Evolutionary conservation across 2,329 filamentous ascomycete species (phyloP).

Genomic region (Alternaria ventricosa): DNA sequence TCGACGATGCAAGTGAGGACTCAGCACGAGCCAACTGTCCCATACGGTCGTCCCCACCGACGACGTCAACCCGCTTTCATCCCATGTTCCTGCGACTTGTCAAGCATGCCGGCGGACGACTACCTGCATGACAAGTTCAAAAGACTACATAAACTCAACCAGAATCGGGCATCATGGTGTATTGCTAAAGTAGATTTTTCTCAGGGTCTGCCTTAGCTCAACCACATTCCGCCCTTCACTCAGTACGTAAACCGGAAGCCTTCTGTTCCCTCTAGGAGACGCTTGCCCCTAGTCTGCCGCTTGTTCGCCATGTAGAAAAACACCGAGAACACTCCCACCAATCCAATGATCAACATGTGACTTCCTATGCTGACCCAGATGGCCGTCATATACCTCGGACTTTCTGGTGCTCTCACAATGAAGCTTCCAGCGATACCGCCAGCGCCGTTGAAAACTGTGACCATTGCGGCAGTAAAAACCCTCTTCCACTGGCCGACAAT

Average conservation of each 20-base stretch:
- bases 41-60: slow-evolving; percentile 21
- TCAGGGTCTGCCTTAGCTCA: neutral
- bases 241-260: slow-evolving; percentile 56
- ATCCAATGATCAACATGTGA: slow-evolving; percentile 63
- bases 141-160: neutral
- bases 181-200: neutral
- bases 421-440: slow-evolving; percentile 71
- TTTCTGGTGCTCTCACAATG: slow-evolving; percentile 67
- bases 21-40: slow-evolving; percentile 20
- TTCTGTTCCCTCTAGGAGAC: slow-evolving; percentile 58
- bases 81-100: slow-evolving; percentile 8
- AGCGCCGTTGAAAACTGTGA: slow-evolving; percentile 67
- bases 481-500: slow-evolving; percentile 66
- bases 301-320: slow-evolving; percentile 63
- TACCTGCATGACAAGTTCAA: neutral
- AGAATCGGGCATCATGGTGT: neutral
- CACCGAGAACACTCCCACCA: slow-evolving; percentile 59
- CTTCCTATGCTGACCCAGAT: slow-evolving; percentile 70
- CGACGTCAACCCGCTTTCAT: slow-evolving; percentile 29
- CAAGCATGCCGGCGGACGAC: neutral
- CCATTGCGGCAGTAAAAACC: slow-evolving; percentile 65
- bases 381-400: slow-evolving; percentile 68
- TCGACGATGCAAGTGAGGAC: slow-evolving; percentile 20
- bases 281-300: slow-evolving; percentile 55
- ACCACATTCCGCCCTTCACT: neutral